A percentile compares a stretch with the other conserved stretches of the same genome.
Conservation (phyloP, 2,329 filamentous ascomycete genomes). For the Aspergillus versicolor region DNA sequence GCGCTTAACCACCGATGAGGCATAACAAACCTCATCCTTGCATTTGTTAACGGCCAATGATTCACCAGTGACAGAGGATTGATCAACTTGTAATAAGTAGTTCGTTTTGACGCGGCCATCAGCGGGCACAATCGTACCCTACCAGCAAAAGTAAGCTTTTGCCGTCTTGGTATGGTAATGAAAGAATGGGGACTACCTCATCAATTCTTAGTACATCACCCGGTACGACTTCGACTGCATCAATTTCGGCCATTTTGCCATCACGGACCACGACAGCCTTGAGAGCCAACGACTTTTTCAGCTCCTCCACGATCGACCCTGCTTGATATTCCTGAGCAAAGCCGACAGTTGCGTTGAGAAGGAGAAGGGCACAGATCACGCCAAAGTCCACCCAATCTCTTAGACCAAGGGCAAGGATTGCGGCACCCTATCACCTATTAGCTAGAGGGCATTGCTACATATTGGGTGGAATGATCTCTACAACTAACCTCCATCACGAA, state of each 20-base stretch:
- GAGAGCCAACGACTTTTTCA: constrained; percentile 86
- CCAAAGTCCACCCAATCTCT: constrained; percentile 91
- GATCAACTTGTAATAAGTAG: constrained; percentile 83
- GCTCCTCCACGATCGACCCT: constrained; percentile 83
- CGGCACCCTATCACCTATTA: constrained; percentile 57
- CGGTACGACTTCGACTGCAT: constrained; percentile 80
- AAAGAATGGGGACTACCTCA: constrained; percentile 50
- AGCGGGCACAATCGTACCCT: constrained; percentile 84
- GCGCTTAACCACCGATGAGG: constrained; percentile 87
- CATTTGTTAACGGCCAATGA: constrained; percentile 90
- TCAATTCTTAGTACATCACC: constrained; percentile 88
- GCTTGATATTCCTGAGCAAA: constrained; percentile 90
- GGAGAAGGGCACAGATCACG: constrained; percentile 78
- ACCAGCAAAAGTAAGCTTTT: constrained; percentile 5
- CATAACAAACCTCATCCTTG: constrained; percentile 75
- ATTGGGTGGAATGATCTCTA: not conserved
- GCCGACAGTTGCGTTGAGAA: constrained; percentile 82
- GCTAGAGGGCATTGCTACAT: not conserved
- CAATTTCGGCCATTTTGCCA: constrained; percentile 72
- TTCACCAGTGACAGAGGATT: constrained; percentile 88
- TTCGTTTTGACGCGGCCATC: constrained; percentile 84
- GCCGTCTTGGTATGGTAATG: not conserved
- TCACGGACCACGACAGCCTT: constrained; percentile 87
- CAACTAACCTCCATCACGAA: constrained; percentile 82
- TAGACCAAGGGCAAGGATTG: constrained; percentile 78